These are phyloP conservation scores for Coprinopsis sp. DNA, from an alignment of 768 basidiomycete genomes.

Conservation along the genomic window DNA sequence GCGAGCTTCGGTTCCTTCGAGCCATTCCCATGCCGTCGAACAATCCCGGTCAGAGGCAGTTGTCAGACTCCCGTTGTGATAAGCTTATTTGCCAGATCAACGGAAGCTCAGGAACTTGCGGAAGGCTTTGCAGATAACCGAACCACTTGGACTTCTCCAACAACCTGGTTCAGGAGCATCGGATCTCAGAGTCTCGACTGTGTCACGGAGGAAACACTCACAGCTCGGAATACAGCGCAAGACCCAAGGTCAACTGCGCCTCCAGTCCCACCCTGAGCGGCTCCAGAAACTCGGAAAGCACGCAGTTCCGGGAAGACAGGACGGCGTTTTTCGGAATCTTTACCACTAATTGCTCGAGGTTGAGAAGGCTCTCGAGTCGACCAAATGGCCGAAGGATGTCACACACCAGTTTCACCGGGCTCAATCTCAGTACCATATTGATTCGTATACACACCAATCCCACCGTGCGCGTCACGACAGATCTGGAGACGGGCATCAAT, in stretches of 20 bases:
- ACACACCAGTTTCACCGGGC: conserved; percentile 34
- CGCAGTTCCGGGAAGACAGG: conserved; percentile 56
- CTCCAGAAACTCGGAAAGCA: conserved; percentile 39
- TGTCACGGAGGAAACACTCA: conserved; percentile 21
- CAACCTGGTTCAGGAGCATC: conserved; percentile 33
- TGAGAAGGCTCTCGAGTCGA: background rate
- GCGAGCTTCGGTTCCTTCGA: conserved; percentile 39
- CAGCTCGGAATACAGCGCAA: conserved; percentile 66
- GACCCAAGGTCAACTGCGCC: conserved; percentile 56
- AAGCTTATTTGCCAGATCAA: conserved; percentile 46
- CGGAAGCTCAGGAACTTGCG: conserved; percentile 53
- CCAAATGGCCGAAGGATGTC: background rate
- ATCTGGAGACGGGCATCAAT: conserved; percentile 45
- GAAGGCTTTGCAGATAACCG: conserved; percentile 63
- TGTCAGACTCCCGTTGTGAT: conserved; percentile 7
- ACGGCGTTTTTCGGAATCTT: conserved; percentile 59
- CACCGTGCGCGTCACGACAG: conserved; percentile 19
- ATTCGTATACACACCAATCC: conserved; percentile 34
- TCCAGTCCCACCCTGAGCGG: conserved; percentile 48
- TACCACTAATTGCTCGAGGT: conserved; percentile 41
- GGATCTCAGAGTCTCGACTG: conserved; percentile 3
- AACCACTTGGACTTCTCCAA: conserved; percentile 53
- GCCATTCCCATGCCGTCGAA: conserved; percentile 30
- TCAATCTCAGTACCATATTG: conserved; percentile 26
- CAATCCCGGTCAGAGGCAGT: conserved; percentile 18